Percentiles rank a stretch among this genome's conserved stretches.
Conservation (phyloP, 1,284 basidiomycete genomes). For the Cutaneotrichosporon curvatum region DNA sequence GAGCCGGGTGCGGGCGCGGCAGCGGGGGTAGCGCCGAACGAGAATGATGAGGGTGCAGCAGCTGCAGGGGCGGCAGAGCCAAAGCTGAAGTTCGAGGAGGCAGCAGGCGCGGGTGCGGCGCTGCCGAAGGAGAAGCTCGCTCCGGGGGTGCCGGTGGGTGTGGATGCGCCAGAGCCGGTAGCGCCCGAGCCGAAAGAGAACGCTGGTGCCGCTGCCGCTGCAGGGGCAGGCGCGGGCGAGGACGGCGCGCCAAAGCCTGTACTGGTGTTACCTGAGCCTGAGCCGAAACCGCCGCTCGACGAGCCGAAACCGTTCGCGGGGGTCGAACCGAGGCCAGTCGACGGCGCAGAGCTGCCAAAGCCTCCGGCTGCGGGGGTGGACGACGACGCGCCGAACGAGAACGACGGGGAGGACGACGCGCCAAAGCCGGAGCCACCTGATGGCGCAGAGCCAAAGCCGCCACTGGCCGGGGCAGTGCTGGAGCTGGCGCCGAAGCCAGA, state of each 20-base stretch:
- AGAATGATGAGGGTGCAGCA: conserved; percentile 11
- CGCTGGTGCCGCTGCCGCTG: neutral
- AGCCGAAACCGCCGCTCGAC: neutral
- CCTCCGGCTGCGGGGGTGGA: no score
- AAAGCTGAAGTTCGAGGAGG: neutral
- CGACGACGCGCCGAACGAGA: conserved; percentile 1
- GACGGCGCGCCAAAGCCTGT: neutral
- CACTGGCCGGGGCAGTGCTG: no score
- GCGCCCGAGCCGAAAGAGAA: neutral
- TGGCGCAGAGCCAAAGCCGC: neutral
- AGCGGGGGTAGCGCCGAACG: conserved; percentile 2
- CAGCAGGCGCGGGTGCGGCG: neutral
- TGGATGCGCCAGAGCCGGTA: neutral
- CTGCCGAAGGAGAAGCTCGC: conserved; percentile 13
- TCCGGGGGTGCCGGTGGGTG: neutral
- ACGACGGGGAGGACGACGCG: no score
- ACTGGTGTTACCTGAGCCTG: neutral
- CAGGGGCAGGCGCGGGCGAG: neutral
- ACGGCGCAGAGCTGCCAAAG: no score
- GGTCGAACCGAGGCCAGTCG: no score
- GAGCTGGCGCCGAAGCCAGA: no score
- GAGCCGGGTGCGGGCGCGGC: conserved; percentile 2
- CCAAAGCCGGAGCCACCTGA: no score
- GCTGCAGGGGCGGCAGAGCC: conserved; percentile 1
- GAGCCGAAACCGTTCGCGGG: conserved; percentile 1